Evolutionary conservation across 805 yeast species (phyloP), one percentile per base, ranked within the genome.

Genomic region (Wickerhamomyces bisporus): DNA sequence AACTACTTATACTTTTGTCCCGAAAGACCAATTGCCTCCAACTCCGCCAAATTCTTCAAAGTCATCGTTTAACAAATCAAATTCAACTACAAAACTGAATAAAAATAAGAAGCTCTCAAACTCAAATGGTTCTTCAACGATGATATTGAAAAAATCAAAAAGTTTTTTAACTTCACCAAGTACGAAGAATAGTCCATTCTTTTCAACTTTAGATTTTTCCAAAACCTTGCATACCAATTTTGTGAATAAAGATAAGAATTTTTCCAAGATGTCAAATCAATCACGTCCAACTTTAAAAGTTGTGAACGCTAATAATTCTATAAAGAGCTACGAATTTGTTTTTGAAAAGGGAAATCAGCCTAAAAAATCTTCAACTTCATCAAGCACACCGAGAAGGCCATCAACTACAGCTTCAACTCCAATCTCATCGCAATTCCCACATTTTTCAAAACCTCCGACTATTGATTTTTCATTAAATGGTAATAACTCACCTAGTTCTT

Each of bases 171-270:
- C 36, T 16, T 20, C 42, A 11, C 26, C 43, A 6, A 26, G 42
- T 17, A 20, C 34, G 15, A 23, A 43, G 27, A 30, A 44, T 34
- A 30, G 34, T 24, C 29, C 54, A 11, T 29, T 48, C 16, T 52
- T 47, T 25, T 45, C 45, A n/a, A 54, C 59, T 9, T 30, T 54
- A 21, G 56, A 54, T 27, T 52, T 54, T 34, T 51, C 57, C 3
- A 52, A 49, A 32, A 32, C 37, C 8, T 12, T 33, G 26, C 23
- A 30, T 24, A 16, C 12, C 12, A 24, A 29, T 21, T 20, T 25
- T 9, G 10, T 32, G 18, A 31, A 16, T 27, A 39, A 31, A 23
- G 14, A 16, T 14, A 23, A 16, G 9, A 28, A 21, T 5, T 26
- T 18, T 17, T n/a, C 29, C 24, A 21, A n/a, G 16, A 19, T 29